A percentile compares a stretch with the other conserved stretches of the same genome.
These are phyloP conservation scores for Taiozyma sp. DNA, from an alignment of 1,139 yeast species.

Conservation along the genomic window DNA sequence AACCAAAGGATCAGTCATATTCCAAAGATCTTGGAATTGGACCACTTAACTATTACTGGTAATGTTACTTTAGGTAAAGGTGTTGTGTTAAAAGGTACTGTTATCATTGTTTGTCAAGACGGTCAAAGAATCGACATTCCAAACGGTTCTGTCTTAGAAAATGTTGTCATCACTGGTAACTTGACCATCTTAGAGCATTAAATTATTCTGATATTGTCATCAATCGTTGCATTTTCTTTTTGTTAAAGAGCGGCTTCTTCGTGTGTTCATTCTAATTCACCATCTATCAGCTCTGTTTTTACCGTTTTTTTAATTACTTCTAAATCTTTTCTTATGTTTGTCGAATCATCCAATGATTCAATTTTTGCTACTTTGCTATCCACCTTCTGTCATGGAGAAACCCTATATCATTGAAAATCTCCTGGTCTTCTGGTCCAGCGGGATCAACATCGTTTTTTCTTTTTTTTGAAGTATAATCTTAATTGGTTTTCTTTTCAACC, in stretches of 20 bases:
- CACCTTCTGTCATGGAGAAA: background rate
- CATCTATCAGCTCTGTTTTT: background rate
- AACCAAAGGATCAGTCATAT: conserved; percentile 88
- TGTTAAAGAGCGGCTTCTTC: background rate
- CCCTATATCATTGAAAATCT: background rate
- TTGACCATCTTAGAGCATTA: conserved; percentile 91
- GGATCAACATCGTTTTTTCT: background rate
- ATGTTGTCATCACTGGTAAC: conserved; percentile 96
- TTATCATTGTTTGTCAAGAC: conserved; percentile 94
- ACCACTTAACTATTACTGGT: conserved; percentile 96
- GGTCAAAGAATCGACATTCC: conserved; percentile 97
- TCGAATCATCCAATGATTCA: background rate
- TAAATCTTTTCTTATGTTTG: background rate
- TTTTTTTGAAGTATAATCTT: background rate
- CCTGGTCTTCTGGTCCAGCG: background rate
- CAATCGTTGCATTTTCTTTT: background rate
- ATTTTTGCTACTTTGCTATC: background rate
- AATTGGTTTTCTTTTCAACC: background rate
- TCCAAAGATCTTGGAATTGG: conserved; percentile 94
- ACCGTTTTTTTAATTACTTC: background rate
- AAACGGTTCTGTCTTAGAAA: conserved; percentile 89
- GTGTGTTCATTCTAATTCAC: background rate
- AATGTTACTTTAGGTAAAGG: conserved; percentile 88
- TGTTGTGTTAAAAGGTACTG: conserved; percentile 93
- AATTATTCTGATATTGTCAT: background rate